Evolutionary conservation across 768 basidiomycete genomes (phyloP).

Genomic region (Phanerochaete carnosa): DNA sequence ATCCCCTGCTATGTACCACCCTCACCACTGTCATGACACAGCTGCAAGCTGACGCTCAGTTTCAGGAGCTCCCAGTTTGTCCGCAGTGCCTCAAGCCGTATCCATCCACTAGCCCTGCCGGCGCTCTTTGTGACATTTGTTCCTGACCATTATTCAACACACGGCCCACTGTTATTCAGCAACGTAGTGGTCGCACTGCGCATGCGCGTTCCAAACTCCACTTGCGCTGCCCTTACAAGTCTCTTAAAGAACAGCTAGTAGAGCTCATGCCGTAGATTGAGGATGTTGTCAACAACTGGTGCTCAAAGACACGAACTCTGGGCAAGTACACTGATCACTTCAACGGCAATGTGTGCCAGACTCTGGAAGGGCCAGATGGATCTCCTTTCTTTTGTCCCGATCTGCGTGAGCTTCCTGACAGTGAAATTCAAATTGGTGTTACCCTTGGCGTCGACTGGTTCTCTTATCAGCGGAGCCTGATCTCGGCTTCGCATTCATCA

Average conservation of each 20-base stretch:
- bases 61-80: conserved; percentile 22
- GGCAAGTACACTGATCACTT: too few species aligned
- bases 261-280: too few species aligned
- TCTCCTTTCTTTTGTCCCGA: conserved; percentile 5
- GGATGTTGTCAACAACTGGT: too few species aligned
- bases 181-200: too few species aligned
- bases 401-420: background rate
- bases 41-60: conserved; percentile 16
- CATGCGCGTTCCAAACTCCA: too few species aligned
- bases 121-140: too few species aligned
- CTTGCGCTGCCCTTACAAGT: too few species aligned
- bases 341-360: conserved; percentile 7
- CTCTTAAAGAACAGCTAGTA: too few species aligned
- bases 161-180: too few species aligned
- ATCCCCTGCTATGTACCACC: conserved; percentile 16
- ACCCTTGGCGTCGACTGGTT: conserved; percentile 12
- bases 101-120: background rate
- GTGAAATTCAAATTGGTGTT: conserved; percentile 10
- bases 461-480: background rate
- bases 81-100: conserved; percentile 21
- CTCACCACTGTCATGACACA: conserved; percentile 17
- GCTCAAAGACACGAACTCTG: too few species aligned
- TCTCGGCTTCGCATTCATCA: background rate
- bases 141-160: too few species aligned
- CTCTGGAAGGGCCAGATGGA: conserved; percentile 3